A percentile compares a stretch with the other conserved stretches of the same genome.
phyloP scores from a whole-genome alignment of 495 filamentous ascomycete species.

The Daldinia childiae region DNA sequence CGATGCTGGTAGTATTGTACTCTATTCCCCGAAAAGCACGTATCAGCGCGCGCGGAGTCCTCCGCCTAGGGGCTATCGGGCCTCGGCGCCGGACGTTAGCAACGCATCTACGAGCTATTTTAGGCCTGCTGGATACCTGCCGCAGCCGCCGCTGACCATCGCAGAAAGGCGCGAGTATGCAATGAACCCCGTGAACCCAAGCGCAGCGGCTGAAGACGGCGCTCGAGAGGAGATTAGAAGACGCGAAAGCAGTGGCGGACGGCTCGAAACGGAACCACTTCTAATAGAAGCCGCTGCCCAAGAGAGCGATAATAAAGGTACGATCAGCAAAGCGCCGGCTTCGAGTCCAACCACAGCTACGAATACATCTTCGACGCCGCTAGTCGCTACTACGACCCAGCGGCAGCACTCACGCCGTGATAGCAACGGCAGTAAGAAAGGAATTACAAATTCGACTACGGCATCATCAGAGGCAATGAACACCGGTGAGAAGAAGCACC shows the following conservation, averaged over 20 bases:
- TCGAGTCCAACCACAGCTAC: too few species aligned
- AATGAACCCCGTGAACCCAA: too few species aligned
- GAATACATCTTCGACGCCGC: too few species aligned
- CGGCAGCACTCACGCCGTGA: neutral
- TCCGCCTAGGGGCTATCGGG: slow-evolving; percentile 8
- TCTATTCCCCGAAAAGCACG: neutral
- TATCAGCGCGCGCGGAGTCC: slow-evolving; percentile 23
- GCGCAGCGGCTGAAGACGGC: too few species aligned
- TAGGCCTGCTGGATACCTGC: slow-evolving; percentile 9
- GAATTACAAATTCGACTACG: too few species aligned
- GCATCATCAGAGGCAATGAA: too few species aligned
- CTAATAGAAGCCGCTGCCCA: too few species aligned
- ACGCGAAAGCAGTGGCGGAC: neutral
- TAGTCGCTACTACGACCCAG: neutral
- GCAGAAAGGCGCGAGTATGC: neutral
- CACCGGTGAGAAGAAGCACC: neutral
- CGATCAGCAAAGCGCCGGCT: too few species aligned
- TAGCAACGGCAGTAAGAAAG: too few species aligned
- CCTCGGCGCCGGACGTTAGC: slow-evolving; percentile 21
- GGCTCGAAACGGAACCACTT: neutral
- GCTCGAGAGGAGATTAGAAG: neutral
- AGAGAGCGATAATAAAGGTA: too few species aligned
- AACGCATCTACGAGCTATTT: neutral
- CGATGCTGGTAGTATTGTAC: neutral
- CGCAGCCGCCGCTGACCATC: neutral